Base-by-base conservation (phyloP, 352 stramenopile genomes). In the Peronospora belbahrii region DNA sequence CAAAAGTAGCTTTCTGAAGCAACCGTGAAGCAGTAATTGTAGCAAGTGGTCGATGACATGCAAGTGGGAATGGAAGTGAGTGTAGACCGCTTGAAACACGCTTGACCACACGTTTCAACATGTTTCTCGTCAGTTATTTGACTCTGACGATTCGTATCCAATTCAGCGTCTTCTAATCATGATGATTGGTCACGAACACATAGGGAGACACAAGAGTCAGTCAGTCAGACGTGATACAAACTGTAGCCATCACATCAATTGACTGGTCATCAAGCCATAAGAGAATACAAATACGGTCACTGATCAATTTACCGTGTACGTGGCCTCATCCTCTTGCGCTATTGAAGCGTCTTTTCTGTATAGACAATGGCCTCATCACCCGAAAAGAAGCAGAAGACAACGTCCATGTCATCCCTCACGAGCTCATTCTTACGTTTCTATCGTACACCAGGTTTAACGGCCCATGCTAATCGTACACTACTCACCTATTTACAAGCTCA, bases 341-440 rank as follows among this genome's bases (percentile, higher is more conserved):
- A n/a, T n/a, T n/a, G n/a, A n/a, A 53, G 56, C 45, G n/a, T 52
- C 48, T 27, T 4, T 27, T 27, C 24, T 19, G 42, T 36, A 22
- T 32, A n/a, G 25, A 50, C 51, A 49, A 74, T 74, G 64, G 59
- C 68, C 38, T 51, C 45, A 24, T 62, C 49, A 30, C 59, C 50
- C 44, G 69, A 83, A 57, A 88, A 84, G 72, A 85, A 84, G 75
- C 74, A 77, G 48, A 83, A 83, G 67, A 76, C 62, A 33, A 44
- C 59, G 34, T 45, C 68, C 44, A 45, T 33, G 17, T 33, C 48
- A 17, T n/a, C n/a, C n/a, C n/a, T 19, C 41, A 19, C 43, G 28
- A 56, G 39, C 54, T 63, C 69, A 41, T 60, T 91, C 39, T 60
- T 75, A 59, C 75, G 73, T 48, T 85, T 87, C 65, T 89, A 88